These are phyloP conservation scores for Vaccinium macrocarpon DNA, from an alignment of 148 eudicot species.

Conservation along the genomic window DNA sequence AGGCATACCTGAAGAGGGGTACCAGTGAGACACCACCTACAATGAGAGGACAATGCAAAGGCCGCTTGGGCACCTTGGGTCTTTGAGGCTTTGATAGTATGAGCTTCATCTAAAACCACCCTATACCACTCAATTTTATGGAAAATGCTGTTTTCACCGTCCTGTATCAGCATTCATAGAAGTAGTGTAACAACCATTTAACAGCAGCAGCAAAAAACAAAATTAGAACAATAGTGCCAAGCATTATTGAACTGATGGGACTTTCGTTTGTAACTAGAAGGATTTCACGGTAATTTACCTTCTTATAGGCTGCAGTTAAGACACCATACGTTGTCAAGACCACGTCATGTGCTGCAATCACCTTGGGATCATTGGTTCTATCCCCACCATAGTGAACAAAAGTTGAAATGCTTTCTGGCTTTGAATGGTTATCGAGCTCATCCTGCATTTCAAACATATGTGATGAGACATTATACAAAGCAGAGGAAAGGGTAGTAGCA, in stretches of 20 bases:
- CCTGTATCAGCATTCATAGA: conserved; percentile 22
- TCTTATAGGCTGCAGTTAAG: conserved; percentile 42
- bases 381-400: conserved; percentile 66
- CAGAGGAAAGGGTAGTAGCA: background rate
- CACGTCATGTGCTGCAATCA: conserved; percentile 52
- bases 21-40: conserved; percentile 73
- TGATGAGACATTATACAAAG: background rate
- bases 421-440: conserved; percentile 55
- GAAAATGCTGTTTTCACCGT: conserved; percentile 43
- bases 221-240: background rate
- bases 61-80: conserved; percentile 57
- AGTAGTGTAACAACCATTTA: background rate
- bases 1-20: conserved; percentile 64
- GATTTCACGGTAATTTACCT: conserved; percentile 25
- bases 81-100: conserved; percentile 55
- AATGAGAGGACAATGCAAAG: conserved; percentile 48
- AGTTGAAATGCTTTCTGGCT: conserved; percentile 47
- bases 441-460: conserved; percentile 31
- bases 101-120: conserved; percentile 73
- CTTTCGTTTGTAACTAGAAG: background rate
- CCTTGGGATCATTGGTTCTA: conserved; percentile 45
- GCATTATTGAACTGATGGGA: background rate
- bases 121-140: conserved; percentile 58
- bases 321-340: conserved; percentile 72
- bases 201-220: background rate